These are phyloP conservation scores for Paramecium sexaurelia DNA, from an alignment of 73 alveolate genomes.

Conservation along the genomic window DNA sequence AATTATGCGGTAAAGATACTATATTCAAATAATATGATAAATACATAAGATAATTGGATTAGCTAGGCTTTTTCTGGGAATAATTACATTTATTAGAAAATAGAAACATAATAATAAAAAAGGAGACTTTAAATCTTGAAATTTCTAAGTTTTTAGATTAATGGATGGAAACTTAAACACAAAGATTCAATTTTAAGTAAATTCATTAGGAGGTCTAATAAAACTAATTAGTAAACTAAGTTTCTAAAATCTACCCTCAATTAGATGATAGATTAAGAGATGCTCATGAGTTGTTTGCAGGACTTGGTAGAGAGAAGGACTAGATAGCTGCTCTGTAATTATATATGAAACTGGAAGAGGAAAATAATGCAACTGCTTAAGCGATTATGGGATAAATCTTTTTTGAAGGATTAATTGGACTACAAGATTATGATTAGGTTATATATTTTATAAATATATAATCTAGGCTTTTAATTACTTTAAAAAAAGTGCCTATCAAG, in stretches of 20 bases:
- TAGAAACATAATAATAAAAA: not conserved
- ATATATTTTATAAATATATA: not conserved
- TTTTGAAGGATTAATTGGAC: not conserved
- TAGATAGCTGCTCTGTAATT: not conserved
- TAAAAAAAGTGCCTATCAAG: not conserved
- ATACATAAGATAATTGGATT: not conserved
- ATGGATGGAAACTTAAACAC: not conserved
- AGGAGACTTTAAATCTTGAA: not conserved
- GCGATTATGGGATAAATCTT: conserved; percentile 34
- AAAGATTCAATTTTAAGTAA: not conserved
- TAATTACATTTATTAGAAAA: not conserved
- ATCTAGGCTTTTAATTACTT: conserved; percentile 12
- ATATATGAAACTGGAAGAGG: not conserved
- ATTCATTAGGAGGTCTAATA: not conserved
- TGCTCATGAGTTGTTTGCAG: conserved; percentile 49
- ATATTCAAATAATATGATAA: not conserved
- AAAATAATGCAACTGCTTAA: not conserved
- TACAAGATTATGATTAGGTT: conserved; percentile 20
- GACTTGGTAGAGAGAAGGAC: conserved; percentile 13
- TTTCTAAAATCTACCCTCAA: not conserved
- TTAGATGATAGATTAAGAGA: not conserved
- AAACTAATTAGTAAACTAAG: not conserved
- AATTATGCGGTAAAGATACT: conserved; percentile 14
- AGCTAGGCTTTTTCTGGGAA: not conserved
- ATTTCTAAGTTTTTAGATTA: not conserved